phyloP scores from a whole-genome alignment of 192 early-diverging fungal species.

The Geranomyces michiganensis region DNA sequence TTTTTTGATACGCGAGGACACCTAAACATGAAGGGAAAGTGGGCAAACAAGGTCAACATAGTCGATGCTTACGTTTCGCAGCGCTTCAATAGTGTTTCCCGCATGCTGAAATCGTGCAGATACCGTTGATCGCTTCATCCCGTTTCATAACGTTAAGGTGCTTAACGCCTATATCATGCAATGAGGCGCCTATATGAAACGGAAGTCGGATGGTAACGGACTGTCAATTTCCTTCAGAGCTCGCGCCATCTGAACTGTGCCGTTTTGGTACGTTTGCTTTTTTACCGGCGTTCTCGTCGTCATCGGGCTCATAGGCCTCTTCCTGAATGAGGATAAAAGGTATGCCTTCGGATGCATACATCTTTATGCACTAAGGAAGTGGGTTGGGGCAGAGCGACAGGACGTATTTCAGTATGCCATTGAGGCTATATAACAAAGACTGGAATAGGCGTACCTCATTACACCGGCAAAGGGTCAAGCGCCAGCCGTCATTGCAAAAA shows the following conservation, averaged over 20 bases:
- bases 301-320: conserved; percentile 72
- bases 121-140: conserved; percentile 72
- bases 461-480: conserved; percentile 73
- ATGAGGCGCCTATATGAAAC: conserved; percentile 49
- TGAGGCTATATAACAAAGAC: neutral
- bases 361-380: conserved; percentile 12
- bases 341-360: conserved; percentile 14
- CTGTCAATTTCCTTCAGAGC: no score
- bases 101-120: no score
- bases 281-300: conserved; percentile 64
- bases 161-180: conserved; percentile 79
- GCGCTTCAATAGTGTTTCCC: no score
- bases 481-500: conserved; percentile 76
- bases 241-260: neutral
- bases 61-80: no score
- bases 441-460: neutral
- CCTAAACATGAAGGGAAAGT: neutral
- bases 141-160: conserved; percentile 72
- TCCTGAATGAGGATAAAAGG: conserved; percentile 53
- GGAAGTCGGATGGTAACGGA: no score
- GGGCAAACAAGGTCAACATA: neutral
- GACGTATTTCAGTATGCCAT: neutral
- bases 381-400: no score
- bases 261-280: conserved; percentile 5
- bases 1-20: conserved; percentile 70